phyloP scores from a whole-genome alignment of 225 moss, liverwort and hornwort genomes.

The Lunularia cruciata region DNA sequence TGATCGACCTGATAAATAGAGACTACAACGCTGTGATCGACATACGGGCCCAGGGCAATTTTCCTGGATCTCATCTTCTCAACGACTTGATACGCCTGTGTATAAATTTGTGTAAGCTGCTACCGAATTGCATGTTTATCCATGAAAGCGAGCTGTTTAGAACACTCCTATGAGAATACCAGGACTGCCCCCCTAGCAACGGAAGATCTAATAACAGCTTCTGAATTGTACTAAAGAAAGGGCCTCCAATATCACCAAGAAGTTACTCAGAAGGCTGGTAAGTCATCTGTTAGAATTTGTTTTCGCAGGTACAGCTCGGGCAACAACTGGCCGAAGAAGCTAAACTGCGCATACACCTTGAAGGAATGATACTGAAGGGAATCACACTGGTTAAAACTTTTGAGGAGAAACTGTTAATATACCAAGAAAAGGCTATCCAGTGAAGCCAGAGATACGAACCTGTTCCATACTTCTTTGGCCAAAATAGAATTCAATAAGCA shows the following conservation, averaged over 20 bases:
- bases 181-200: background rate
- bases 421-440: background rate
- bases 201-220: too few relatives aligned
- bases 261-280: too few relatives aligned
- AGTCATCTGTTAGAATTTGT: too few relatives aligned
- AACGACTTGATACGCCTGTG: constrained; percentile 73
- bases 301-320: too few relatives aligned
- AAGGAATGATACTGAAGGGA: too few relatives aligned
- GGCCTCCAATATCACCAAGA: too few relatives aligned
- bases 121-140: too few relatives aligned
- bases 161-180: background rate
- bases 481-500: constrained; percentile 79
- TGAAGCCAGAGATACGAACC: constrained; percentile 29
- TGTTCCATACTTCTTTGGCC: constrained; percentile 75
- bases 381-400: background rate
- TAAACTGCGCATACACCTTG: too few relatives aligned
- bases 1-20: constrained; percentile 59
- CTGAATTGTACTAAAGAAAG: too few relatives aligned
- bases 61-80: constrained; percentile 71
- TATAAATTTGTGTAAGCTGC: too few relatives aligned
- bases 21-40: constrained; percentile 59
- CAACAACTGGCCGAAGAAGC: too few relatives aligned
- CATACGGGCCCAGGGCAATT: constrained; percentile 58
- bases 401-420: background rate
- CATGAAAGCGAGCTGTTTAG: too few relatives aligned